Evolutionary conservation across 2,329 filamentous ascomycete species (phyloP).

Genomic region (Helminthosporium solani): DNA sequence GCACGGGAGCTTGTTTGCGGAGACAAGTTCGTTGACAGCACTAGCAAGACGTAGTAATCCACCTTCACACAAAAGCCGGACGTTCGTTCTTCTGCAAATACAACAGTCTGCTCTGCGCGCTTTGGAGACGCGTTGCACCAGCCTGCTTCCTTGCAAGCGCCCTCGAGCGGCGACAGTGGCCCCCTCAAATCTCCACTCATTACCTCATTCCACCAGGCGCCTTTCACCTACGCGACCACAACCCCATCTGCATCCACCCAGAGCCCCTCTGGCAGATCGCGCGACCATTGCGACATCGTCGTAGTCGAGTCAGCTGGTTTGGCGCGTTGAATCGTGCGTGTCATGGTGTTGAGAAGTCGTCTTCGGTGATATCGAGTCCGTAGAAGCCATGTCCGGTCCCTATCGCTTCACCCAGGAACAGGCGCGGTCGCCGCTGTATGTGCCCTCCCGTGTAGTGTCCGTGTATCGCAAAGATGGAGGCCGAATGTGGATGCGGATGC

Average conservation of each 20-base stretch:
- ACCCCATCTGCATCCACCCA: not conserved
- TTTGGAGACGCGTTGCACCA: no score
- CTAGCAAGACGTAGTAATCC: no score
- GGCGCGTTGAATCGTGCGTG: constrained; percentile 1
- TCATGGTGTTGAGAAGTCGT: constrained; percentile 8
- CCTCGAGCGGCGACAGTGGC: not conserved
- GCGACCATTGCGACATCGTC: not conserved
- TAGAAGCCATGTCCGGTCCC: constrained; percentile 42
- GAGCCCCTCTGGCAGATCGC: not conserved
- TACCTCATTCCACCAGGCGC: constrained; percentile 3
- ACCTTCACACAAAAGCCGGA: no score
- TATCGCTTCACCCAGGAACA: constrained; percentile 42
- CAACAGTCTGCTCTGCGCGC: no score
- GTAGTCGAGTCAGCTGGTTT: not conserved
- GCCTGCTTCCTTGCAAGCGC: not conserved
- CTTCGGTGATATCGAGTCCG: constrained; percentile 3
- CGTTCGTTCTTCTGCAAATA: no score
- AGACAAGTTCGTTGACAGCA: no score
- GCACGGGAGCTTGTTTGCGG: no score
- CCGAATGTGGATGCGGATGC: not conserved
- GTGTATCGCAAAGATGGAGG: no score
- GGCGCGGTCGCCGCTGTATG: constrained; percentile 43
- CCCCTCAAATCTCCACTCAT: not conserved
- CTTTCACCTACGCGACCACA: not conserved
- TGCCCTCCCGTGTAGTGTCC: not conserved